Conservation (phyloP, 2,329 filamentous ascomycete genomes). For the Ilyonectria robusta region DNA sequence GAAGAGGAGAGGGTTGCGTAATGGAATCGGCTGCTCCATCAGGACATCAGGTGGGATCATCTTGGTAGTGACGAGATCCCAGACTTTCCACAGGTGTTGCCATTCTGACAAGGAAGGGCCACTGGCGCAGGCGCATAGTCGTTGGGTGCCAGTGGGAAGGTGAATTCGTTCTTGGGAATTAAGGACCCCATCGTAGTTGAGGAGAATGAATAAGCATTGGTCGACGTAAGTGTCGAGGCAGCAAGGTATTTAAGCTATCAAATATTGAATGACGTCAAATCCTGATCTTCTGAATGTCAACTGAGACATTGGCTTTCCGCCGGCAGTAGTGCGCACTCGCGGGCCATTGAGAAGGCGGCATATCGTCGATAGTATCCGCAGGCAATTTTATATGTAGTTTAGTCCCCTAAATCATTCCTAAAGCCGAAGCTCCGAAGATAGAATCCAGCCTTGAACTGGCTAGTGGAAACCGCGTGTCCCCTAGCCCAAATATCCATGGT, state of each 20-base stretch:
- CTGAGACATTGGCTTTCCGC: background rate
- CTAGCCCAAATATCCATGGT: too few relatives aligned
- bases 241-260: background rate
- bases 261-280: background rate
- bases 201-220: background rate
- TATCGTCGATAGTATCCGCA: background rate
- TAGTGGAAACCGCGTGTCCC: too few relatives aligned
- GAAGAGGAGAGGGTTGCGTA: conserved; percentile 33
- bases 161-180: conserved; percentile 59
- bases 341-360: background rate
- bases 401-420: background rate
- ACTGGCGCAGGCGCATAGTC: conserved; percentile 30
- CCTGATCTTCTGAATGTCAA: background rate
- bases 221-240: background rate
- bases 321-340: too few relatives aligned
- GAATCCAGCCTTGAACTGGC: background rate
- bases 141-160: conserved; percentile 26
- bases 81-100: conserved; percentile 33
- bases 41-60: conserved; percentile 26
- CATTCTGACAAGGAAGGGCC: conserved; percentile 35
- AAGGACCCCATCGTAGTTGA: background rate
- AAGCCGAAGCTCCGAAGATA: background rate
- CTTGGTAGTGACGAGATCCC: conserved; percentile 35
- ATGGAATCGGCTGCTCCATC: conserved; percentile 35
- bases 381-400: background rate